Base-by-base conservation (phyloP, 176 grass and related monocot species). In the Urochloa ruziziensis region DNA sequence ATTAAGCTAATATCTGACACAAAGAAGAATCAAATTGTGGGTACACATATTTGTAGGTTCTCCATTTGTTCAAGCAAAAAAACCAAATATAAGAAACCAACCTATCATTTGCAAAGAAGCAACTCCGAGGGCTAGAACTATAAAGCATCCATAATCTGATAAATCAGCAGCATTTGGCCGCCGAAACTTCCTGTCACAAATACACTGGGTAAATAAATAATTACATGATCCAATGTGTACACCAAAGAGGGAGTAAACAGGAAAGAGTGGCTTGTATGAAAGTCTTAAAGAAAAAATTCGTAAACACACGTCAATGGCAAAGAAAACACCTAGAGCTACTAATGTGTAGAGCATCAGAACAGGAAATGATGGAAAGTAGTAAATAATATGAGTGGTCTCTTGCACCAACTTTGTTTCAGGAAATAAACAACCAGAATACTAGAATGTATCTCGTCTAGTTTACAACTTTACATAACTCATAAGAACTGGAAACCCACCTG, bases 1-100 rank as follows among this genome's bases (percentile, higher is more conserved):
- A 98, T 98, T 86, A 98, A 91, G 89, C 93, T 98, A 90, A 98
- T 98, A 98, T 98, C 96, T 98, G 93, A 87, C 64, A 82, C 13
- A 82, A 42, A 70, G 16, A 80, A 27, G 85, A 83, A 80, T 42
- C n/a, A n/a, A 87, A 76, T 68, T 72, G 34, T 65, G 36, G 44
- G 33, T 65, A 27, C 52, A 82, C 80, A 65, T 67, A 16, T 39
- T 43, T 73, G 37, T 36, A 78, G 33, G 39, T 73, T 69, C 42
- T 82, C 5, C 39, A 52, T 24, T 37, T 32, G 79, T 78, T 24
- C 42, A 71, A 72, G n/a, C 6, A 65, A 89, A 84, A 82, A 58
- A 10, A 35, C 70, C 73, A 21, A 19, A 33, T 15, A 61, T 28
- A 27, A 61, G 67, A 19, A 63, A 14, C 44, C 16, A 73, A 99